Percentiles rank a stretch among this genome's conserved stretches.
Evolutionary conservation across 78 protist species (phyloP).

Genomic region (Pelomyxa schiedti): DNA sequence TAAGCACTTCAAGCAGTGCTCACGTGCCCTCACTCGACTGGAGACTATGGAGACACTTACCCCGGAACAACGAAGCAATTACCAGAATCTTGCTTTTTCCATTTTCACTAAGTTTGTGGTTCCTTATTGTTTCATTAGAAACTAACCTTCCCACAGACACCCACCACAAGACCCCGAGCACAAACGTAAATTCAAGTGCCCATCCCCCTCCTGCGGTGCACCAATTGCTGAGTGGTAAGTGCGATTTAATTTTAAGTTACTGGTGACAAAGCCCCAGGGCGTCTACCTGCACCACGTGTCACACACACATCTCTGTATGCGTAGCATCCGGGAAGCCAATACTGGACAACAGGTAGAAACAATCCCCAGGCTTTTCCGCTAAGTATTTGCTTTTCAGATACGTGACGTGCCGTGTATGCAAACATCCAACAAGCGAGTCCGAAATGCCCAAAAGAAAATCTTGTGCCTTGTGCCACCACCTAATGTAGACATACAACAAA

Average conservation of each 20-base stretch:
- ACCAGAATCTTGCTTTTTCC: constrained; percentile 20
- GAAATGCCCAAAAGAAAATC: not conserved
- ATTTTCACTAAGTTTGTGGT: constrained; percentile 18
- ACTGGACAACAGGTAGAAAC: constrained; percentile 9
- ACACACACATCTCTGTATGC: constrained; percentile 13
- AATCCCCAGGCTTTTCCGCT: no score
- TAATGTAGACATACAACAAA: not conserved
- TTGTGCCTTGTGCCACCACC: not conserved
- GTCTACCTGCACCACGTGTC: constrained; percentile 18
- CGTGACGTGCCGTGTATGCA: not conserved
- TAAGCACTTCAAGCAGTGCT: constrained; percentile 27
- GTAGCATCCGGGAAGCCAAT: constrained; percentile 19
- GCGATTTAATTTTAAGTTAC: not conserved
- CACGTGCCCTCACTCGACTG: constrained; percentile 49
- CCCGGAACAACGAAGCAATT: not conserved
- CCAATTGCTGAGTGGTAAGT: constrained; percentile 11
- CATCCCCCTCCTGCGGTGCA: not conserved
- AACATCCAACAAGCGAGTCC: not conserved
- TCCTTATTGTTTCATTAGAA: not conserved
- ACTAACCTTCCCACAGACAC: constrained; percentile 1
- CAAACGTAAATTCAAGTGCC: not conserved
- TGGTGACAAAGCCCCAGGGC: not conserved
- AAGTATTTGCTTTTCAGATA: no score
- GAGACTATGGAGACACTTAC: constrained; percentile 27
- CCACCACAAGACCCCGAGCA: constrained; percentile 2